Evolutionary conservation across 352 stramenopile genomes (phyloP), one percentile per base, ranked within the genome.

Genomic region (Plasmopara viticola): DNA sequence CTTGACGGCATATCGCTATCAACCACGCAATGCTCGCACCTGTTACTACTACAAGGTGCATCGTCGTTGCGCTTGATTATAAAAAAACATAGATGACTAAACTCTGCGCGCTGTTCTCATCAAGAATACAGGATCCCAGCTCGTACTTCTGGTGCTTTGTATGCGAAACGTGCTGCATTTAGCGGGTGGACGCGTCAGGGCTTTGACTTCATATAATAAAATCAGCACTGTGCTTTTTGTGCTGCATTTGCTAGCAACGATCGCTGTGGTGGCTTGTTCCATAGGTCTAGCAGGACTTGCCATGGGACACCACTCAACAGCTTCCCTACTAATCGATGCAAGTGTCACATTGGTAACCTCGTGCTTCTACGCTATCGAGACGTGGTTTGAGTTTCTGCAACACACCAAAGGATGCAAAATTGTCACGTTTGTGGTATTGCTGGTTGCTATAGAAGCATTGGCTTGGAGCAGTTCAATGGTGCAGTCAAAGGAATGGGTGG

Each of bases 101-200:
- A 25, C 20, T 25, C 20, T 25, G 20, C 20, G 20, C 20, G 20
- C 20, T 46, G 2, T 25, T 40, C 17, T 7, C 38, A 10, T 20
- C 7, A 5, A 39, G 3, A 31, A 41, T 53, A 44, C 48, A 87
- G 64, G 44, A 43, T 57, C 68, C 47, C 56, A 76, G 38, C 14
- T 76, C 10, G 14, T 68, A 2, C 64, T 87, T 28, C 41, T 76
- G 3, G 37, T 64, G 5, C 20, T 75, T 10, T 73, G 68, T 25
- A 72, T 83, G 65, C 58, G 35, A 25, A 62, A 68, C 14, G 66
- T 84, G 31, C 33, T 75, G n/a, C 51, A 37, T 15, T 62, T 84
- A 10, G 48, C 44, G 41, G 29, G 56, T 18, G 25, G 17, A 25
- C 37, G 14, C 9, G 34, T 18, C 7, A 33, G 13, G 14, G 7